Evolutionary conservation across 2,329 filamentous ascomycete species (phyloP), one percentile per base, ranked within the genome.

Genomic region (Monilinia vaccinii-corymbosi): DNA sequence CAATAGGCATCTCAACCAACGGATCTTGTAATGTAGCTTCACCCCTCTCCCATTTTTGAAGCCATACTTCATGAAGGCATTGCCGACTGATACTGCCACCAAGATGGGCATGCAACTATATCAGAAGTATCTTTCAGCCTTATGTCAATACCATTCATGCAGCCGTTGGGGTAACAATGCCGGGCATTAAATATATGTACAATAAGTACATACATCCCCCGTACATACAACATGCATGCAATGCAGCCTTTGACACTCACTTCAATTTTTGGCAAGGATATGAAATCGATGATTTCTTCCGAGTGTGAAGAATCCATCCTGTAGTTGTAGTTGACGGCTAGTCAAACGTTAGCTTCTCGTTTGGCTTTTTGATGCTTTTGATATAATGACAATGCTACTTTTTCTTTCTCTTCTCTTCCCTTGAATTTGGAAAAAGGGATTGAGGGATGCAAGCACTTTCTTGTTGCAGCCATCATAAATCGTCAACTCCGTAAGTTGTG

Each of bases 21-120:
- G 89, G 89, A 68, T 94, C 88, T 53, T 84, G 77, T 1, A 92
- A 75, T 11, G 77, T 71, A 3, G 84, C 80, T 25, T 77, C 70
- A 9, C 79, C 73, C 23, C 70, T 67, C 4, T 75, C 74, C 61
- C 80, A 82, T 70, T 85, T 88, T 58, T 72, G 72, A 51, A 75
- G 67, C 88, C 89, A 94, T 70, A 93, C 84, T 42, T 89, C 81
- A 69, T 91, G 88, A 2, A 94, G 81, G 62, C 83, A 86, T 67
- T 83, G 75, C 36, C 86, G 82, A 69, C 82, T 87, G 71, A 94
- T 89, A 72, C 87, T 91, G 57, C 89, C 89, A 45, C 84, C 89
- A 48, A 94, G 79, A 73, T 94, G 89, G 63, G 89, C 89, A 68
- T 94, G 89, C 57, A 93, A 81, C 86, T 91, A 65, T 51, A 50